Evolutionary conservation across 768 basidiomycete species (phyloP), one percentile per base, ranked within the genome.

Genomic region (Sarcomyxa edulis): DNA sequence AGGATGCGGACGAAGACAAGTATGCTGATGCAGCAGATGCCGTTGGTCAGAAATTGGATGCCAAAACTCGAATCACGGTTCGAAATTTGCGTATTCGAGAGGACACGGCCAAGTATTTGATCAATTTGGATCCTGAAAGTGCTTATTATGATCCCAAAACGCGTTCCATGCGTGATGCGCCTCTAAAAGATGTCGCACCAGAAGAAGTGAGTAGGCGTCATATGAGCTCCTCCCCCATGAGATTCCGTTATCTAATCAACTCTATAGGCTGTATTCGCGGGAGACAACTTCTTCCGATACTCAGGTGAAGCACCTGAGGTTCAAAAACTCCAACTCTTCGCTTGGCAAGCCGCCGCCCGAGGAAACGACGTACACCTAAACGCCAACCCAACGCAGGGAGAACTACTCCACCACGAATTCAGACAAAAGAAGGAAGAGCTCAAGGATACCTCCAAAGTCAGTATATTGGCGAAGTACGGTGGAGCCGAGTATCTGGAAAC

Each of bases 61-160:
- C 94, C 11, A 98, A 99, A 66, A 96, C 93, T 15, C 85, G 96
- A 38, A 94, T 99, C 41, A 98, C 96, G 12, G 96, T 99, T 44
- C 81, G 96, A 44, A 98, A 99, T 64, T 69, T 99, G 52, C 88
- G 96, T 67, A 98, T 99, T 49, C 84, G 96, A 55, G 96, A 99
- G 64, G 96, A 99, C 58, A 98, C 95, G 1, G 96, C 96, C 7
- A 99, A 99, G 59, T 99, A 99, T 58, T 76, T 99, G 54, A 87
- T 95, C 60, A 99, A 98, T 58, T 60, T 99, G 59, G 93, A 98
- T 60, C 85, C 86, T 1, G 84, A 90, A 0, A 92, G 88, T 51
- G 96, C 96, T 7, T 97, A 98, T 66, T 99, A 99, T 56, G 96
- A 99, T 55, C 96, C 96, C 32, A 99, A 99, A 68, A 98, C 96